phyloP scores from a whole-genome alignment of 768 basidiomycete species.

The Podaxis mareebaensis region DNA sequence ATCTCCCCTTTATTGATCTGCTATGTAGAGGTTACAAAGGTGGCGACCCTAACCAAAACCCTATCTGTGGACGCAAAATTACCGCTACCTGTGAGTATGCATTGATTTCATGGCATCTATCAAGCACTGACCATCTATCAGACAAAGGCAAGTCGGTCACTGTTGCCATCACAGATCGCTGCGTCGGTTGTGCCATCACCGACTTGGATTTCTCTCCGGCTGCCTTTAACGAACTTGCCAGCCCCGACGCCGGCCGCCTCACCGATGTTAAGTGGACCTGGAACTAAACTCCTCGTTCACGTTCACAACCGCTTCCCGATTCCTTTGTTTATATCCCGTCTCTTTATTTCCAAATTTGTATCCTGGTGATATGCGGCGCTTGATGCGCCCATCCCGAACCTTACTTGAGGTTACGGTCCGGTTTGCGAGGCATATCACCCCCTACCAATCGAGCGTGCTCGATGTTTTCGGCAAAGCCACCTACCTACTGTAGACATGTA shows the following conservation, averaged over 20 bases:
- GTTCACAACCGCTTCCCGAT: slow-evolving; percentile 12
- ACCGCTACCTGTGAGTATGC: slow-evolving; percentile 48
- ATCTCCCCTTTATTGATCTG: slow-evolving; percentile 4
- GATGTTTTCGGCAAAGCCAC: slow-evolving; percentile 16
- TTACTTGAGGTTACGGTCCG: not conserved
- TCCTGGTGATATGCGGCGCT: slow-evolving; percentile 27
- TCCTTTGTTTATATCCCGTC: slow-evolving; percentile 15
- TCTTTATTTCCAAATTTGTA: slow-evolving; percentile 14
- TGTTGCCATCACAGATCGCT: slow-evolving; percentile 63
- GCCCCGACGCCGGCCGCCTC: slow-evolving; percentile 49
- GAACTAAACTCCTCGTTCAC: slow-evolving; percentile 27
- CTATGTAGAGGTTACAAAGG: slow-evolving; percentile 50
- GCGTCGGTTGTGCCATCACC: slow-evolving; percentile 48
- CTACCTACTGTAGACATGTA: slow-evolving; percentile 39
- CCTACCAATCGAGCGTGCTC: slow-evolving; percentile 29
- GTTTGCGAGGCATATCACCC: slow-evolving; percentile 14
- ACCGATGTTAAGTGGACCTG: slow-evolving; percentile 50
- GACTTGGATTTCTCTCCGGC: slow-evolving; percentile 65
- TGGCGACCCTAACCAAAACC: slow-evolving; percentile 73
- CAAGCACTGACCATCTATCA: slow-evolving; percentile 26
- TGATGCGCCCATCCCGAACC: slow-evolving; percentile 24
- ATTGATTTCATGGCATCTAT: not conserved
- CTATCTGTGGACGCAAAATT: slow-evolving; percentile 60
- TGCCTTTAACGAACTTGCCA: slow-evolving; percentile 55
- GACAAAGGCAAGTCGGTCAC: slow-evolving; percentile 51